These are phyloP conservation scores for Calonectria fujianensis DNA, from an alignment of 2,329 filamentous ascomycete genomes.

Conservation along the genomic window DNA sequence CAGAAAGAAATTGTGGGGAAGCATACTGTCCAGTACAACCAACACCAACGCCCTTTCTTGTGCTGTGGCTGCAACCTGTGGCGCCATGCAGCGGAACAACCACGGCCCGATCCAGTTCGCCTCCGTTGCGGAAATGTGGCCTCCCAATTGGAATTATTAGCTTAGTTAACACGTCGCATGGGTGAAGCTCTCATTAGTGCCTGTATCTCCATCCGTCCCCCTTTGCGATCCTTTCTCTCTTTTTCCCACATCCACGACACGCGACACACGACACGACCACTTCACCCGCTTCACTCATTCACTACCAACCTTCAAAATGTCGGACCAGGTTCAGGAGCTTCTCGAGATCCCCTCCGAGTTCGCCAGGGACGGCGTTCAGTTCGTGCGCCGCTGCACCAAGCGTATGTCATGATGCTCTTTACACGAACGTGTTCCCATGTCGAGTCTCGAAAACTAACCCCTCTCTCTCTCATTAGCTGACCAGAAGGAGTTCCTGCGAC, in stretches of 20 bases:
- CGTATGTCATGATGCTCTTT: conserved; percentile 61
- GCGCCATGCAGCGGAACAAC: conserved; percentile 27
- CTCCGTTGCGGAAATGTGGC: conserved; percentile 35
- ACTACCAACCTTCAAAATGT: conserved; percentile 63
- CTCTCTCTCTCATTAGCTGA: conserved; percentile 57
- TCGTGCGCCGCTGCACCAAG: conserved; percentile 78
- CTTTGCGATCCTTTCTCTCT: conserved; percentile 33
- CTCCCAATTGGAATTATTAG: conserved; percentile 40
- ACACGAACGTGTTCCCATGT: neutral
- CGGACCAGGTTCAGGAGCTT: conserved; percentile 82
- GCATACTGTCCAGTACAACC: neutral
- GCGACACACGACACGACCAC: conserved; percentile 9
- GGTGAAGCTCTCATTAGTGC: conserved; percentile 36
- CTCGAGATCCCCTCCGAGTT: conserved; percentile 82
- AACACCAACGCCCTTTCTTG: neutral
- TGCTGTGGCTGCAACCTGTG: conserved; percentile 4
- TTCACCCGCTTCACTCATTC: conserved; percentile 25
- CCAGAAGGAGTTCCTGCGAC: conserved; percentile 65
- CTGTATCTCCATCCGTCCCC: conserved; percentile 25
- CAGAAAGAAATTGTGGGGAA: conserved; percentile 7
- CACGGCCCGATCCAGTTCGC: conserved; percentile 13
- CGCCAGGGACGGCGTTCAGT: conserved; percentile 76
- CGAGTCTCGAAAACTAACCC: neutral
- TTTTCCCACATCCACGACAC: conserved; percentile 28
- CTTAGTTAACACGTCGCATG: conserved; percentile 41